Evolutionary conservation across 2,329 filamentous ascomycete genomes (phyloP).

Genomic region (Metarhizium album): DNA sequence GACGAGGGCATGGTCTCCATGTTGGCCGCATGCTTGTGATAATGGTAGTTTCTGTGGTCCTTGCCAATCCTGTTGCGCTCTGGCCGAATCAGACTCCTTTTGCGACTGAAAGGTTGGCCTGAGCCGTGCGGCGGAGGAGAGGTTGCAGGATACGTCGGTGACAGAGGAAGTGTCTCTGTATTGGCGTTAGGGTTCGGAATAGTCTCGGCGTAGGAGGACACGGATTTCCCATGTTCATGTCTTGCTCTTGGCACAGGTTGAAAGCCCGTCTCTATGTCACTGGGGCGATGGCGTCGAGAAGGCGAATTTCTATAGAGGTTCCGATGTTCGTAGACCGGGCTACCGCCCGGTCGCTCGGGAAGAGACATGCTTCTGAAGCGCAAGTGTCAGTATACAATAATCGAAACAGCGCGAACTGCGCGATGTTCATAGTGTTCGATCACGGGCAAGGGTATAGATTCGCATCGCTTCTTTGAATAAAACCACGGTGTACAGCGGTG

Average conservation of each 20-base stretch:
- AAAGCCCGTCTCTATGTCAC: slow-evolving; percentile 59
- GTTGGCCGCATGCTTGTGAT: slow-evolving; percentile 85
- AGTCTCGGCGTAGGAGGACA: slow-evolving; percentile 48
- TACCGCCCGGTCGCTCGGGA: slow-evolving; percentile 53
- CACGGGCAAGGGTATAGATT: too few relatives aligned
- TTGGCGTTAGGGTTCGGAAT: slow-evolving; percentile 42
- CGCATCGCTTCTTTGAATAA: too few relatives aligned
- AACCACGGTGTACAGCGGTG: too few relatives aligned
- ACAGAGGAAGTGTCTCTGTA: slow-evolving; percentile 45
- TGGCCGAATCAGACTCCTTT: slow-evolving; percentile 80
- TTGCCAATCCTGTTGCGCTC: slow-evolving; percentile 77
- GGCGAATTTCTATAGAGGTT: slow-evolving; percentile 58
- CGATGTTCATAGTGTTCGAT: too few relatives aligned
- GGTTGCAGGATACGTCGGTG: slow-evolving; percentile 27
- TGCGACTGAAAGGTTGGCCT: slow-evolving; percentile 45
- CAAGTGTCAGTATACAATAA: slow-evolving; percentile 11
- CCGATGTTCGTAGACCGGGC: slow-evolving; percentile 49
- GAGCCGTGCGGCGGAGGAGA: slow-evolving; percentile 19
- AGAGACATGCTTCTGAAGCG: slow-evolving; percentile 44
- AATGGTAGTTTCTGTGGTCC: slow-evolving; percentile 91
- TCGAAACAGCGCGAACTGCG: neutral
- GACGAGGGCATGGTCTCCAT: slow-evolving; percentile 86
- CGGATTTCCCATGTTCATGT: slow-evolving; percentile 46
- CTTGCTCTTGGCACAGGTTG: slow-evolving; percentile 31
- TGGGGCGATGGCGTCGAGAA: slow-evolving; percentile 52